These are phyloP conservation scores for Phytophthora sansomeana DNA, from an alignment of 352 stramenopile species.

Conservation along the genomic window DNA sequence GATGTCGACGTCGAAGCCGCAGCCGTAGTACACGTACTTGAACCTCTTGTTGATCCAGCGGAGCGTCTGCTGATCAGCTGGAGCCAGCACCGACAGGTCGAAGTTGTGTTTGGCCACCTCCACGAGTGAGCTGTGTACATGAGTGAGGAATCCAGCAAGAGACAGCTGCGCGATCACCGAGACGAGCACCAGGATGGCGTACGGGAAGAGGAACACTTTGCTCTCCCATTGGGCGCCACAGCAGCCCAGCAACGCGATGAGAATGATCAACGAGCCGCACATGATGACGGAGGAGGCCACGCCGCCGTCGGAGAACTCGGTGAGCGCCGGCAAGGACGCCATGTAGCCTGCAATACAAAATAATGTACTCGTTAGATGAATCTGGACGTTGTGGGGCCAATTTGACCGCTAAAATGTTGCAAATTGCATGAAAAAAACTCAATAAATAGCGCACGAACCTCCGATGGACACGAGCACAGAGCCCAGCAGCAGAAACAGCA, in stretches of 20 bases:
- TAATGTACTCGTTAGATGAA: slow-evolving; percentile 20
- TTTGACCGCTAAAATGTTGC: neutral
- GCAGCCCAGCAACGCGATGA: slow-evolving; percentile 80
- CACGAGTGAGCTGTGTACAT: slow-evolving; percentile 79
- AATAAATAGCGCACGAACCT: slow-evolving; percentile 42
- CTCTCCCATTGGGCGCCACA: slow-evolving; percentile 87
- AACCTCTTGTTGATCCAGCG: slow-evolving; percentile 84
- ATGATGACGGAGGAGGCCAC: slow-evolving; percentile 84
- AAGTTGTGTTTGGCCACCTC: slow-evolving; percentile 75
- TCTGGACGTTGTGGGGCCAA: slow-evolving; percentile 9
- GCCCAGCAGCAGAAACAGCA: slow-evolving; percentile 87
- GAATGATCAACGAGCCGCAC: slow-evolving; percentile 79
- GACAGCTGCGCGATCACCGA: slow-evolving; percentile 83
- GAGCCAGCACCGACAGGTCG: slow-evolving; percentile 62
- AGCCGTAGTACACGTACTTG: slow-evolving; percentile 78
- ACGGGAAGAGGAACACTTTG: slow-evolving; percentile 88
- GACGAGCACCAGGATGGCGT: slow-evolving; percentile 79
- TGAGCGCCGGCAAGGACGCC: slow-evolving; percentile 80
- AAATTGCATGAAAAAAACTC: slow-evolving; percentile 9
- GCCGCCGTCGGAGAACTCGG: slow-evolving; percentile 81
- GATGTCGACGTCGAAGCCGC: slow-evolving; percentile 72
- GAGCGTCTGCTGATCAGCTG: slow-evolving; percentile 69
- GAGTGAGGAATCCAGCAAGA: slow-evolving; percentile 81
- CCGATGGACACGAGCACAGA: slow-evolving; percentile 82
- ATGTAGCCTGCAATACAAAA: slow-evolving; percentile 65